These are phyloP conservation scores for Phytophthora vignae DNA, from an alignment of 352 stramenopile genomes.

Conservation along the genomic window DNA sequence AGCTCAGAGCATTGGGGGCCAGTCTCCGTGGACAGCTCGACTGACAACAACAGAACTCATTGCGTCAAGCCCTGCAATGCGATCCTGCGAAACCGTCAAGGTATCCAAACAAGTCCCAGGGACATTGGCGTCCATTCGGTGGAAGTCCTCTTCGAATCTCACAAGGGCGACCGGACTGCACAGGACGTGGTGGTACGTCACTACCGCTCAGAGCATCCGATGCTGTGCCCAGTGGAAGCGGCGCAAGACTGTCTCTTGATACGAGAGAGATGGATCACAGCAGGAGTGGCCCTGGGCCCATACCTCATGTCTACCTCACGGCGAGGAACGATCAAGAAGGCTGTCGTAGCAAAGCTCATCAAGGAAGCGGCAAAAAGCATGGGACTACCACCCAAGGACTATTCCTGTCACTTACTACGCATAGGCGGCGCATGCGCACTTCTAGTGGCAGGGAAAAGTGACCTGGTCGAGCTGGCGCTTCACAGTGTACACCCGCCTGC, in stretches of 20 bases:
- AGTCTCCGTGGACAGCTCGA: constrained; percentile 5
- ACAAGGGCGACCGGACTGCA: constrained; percentile 16
- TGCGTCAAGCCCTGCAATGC: constrained; percentile 15
- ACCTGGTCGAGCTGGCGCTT: constrained; percentile 44
- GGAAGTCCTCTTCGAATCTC: constrained; percentile 11
- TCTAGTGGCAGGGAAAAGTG: constrained; percentile 27
- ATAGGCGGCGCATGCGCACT: constrained; percentile 39
- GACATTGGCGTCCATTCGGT: neutral
- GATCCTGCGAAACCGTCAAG: constrained; percentile 6
- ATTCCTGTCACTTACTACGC: constrained; percentile 33
- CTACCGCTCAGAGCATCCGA: constrained; percentile 17
- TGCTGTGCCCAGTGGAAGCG: constrained; percentile 28
- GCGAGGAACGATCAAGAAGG: constrained; percentile 28
- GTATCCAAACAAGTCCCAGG: neutral
- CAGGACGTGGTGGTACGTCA: constrained; percentile 19
- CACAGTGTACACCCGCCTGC: constrained; percentile 20
- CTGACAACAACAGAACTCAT: neutral
- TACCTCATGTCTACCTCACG: constrained; percentile 24
- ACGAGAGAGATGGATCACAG: constrained; percentile 3
- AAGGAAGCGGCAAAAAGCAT: constrained; percentile 27
- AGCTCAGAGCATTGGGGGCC: constrained; percentile 36
- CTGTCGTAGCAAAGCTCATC: constrained; percentile 16
- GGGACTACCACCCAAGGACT: constrained; percentile 16
- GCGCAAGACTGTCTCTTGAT: constrained; percentile 22
- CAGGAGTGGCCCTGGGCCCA: constrained; percentile 8